A percentile compares a stretch with the other conserved stretches of the same genome.
Conservation (phyloP, 2,329 filamentous ascomycete species). For the Lasiodiplodia citricola region DNA sequence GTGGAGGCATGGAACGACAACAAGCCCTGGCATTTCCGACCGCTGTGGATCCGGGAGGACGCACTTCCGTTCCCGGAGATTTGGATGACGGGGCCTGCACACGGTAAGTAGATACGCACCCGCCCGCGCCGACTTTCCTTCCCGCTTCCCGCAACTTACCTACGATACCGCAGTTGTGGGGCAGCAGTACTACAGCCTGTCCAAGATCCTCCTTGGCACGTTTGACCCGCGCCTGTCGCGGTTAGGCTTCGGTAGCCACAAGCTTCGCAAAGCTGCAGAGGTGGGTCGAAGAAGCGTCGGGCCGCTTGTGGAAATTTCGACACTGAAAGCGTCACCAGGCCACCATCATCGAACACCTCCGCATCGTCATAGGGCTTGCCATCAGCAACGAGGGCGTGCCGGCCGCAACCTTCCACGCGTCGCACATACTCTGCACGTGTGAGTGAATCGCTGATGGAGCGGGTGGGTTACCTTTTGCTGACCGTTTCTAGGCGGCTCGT, state of each 20-base stretch:
- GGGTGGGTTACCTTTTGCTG: neutral
- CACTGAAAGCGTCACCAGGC: conserved; percentile 4
- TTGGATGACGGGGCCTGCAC: conserved; percentile 23
- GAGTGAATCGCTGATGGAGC: neutral
- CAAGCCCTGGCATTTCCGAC: conserved; percentile 39
- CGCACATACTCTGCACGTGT: conserved; percentile 24
- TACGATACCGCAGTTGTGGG: conserved; percentile 2
- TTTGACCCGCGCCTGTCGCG: conserved; percentile 17
- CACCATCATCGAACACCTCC: conserved; percentile 10
- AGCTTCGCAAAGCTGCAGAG: conserved; percentile 19
- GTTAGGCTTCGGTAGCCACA: conserved; percentile 18
- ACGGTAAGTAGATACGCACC: conserved; percentile 9
- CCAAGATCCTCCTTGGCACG: conserved; percentile 14
- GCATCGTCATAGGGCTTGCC: conserved; percentile 13
- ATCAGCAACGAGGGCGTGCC: conserved; percentile 12
- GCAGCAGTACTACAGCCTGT: conserved; percentile 22
- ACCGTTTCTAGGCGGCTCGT: conserved; percentile 18
- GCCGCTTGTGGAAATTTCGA: no score
- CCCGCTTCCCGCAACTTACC: no score
- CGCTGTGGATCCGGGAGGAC: conserved; percentile 29
- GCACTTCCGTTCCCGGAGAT: conserved; percentile 19
- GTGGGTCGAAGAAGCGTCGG: neutral
- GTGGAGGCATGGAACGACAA: conserved; percentile 40
- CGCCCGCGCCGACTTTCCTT: neutral
- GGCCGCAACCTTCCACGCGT: conserved; percentile 22